Percentiles rank a stretch among this genome's conserved stretches.
Conservation (phyloP, 2,329 filamentous ascomycete species). For the Ascocoryne sarcoides region DNA sequence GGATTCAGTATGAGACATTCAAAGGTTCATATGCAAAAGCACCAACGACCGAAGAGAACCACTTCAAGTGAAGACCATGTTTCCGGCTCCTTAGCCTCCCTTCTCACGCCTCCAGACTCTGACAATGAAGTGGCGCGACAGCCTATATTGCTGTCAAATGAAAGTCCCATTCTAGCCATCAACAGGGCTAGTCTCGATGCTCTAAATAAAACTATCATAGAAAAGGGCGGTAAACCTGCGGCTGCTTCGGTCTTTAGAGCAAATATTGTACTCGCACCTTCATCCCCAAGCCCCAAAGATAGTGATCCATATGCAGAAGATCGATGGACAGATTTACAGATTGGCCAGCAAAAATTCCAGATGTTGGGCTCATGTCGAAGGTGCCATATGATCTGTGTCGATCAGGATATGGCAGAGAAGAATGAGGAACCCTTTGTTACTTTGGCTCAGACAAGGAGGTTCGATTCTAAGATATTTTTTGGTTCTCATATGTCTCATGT, state of each 20-base stretch:
- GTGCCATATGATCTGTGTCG: constrained; percentile 94
- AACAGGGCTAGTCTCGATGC: constrained; percentile 70
- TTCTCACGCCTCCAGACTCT: constrained; percentile 49
- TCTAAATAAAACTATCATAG: constrained; percentile 64
- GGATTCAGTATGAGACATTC: constrained; percentile 56
- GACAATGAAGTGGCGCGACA: constrained; percentile 37
- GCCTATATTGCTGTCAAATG: constrained; percentile 78
- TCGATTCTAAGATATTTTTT: constrained; percentile 81
- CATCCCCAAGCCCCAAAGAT: constrained; percentile 29
- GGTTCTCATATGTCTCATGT: constrained; percentile 65
- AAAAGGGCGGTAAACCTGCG: constrained; percentile 53
- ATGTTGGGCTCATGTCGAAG: constrained; percentile 77
- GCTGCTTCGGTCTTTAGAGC: constrained; percentile 73
- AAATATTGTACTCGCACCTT: constrained; percentile 73
- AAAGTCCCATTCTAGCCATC: constrained; percentile 84
- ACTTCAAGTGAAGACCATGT: constrained; percentile 24
- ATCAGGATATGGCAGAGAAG: constrained; percentile 71
- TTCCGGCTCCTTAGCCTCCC: constrained; percentile 42
- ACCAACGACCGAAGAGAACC: constrained; percentile 34
- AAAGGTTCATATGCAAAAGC: constrained; percentile 59
- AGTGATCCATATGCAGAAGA: constrained; percentile 68
- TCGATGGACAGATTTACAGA: constrained; percentile 57
- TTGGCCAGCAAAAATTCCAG: constrained; percentile 56
- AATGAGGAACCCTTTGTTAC: constrained; percentile 83
- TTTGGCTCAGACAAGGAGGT: constrained; percentile 74